Conservation (phyloP, 2,329 filamentous ascomycete species). For the Fusarium ambrosium region DNA sequence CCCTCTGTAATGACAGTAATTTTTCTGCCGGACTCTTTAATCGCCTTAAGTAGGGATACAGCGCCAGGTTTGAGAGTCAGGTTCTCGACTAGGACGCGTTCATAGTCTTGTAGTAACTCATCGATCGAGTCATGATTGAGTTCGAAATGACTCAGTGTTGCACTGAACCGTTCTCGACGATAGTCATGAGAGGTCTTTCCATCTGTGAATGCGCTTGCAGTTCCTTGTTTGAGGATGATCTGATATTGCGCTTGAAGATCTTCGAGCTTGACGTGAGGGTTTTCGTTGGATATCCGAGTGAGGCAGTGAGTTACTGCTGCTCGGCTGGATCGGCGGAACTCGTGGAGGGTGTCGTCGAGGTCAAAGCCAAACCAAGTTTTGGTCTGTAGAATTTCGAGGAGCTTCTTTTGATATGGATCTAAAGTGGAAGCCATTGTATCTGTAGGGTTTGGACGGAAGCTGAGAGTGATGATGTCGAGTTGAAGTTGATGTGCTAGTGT, state of each 20-base stretch:
- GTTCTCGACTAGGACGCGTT: conserved; percentile 45
- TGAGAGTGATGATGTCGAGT: not conserved
- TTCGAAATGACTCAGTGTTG: conserved; percentile 48
- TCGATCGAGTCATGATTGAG: conserved; percentile 34
- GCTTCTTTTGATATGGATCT: rapidly evolving
- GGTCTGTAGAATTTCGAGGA: not conserved
- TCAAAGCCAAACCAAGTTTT: conserved; percentile 61
- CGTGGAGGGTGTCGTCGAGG: conserved; percentile 63
- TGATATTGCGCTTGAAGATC: conserved; percentile 47
- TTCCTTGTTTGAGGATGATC: conserved; percentile 52
- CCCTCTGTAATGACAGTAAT: conserved; percentile 62
- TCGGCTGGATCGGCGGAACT: conserved; percentile 58
- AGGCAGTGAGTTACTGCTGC: conserved; percentile 53
- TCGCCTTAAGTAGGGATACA: conserved; percentile 48
- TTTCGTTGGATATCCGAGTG: conserved; percentile 40
- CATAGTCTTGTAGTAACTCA: conserved; percentile 48
- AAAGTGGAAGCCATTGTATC: not conserved
- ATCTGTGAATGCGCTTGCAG: conserved; percentile 58
- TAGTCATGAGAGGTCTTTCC: conserved; percentile 60
- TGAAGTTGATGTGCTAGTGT: not conserved
- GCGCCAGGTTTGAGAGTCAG: conserved; percentile 56
- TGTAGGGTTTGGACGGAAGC: not conserved
- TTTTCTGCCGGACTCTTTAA: conserved; percentile 55
- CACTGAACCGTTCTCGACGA: conserved; percentile 55
- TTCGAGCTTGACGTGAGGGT: conserved; percentile 4